Evolutionary conservation across 2,329 filamentous ascomycete genomes (phyloP).

Genomic region (Aspergillus brunneoviolaceus): DNA sequence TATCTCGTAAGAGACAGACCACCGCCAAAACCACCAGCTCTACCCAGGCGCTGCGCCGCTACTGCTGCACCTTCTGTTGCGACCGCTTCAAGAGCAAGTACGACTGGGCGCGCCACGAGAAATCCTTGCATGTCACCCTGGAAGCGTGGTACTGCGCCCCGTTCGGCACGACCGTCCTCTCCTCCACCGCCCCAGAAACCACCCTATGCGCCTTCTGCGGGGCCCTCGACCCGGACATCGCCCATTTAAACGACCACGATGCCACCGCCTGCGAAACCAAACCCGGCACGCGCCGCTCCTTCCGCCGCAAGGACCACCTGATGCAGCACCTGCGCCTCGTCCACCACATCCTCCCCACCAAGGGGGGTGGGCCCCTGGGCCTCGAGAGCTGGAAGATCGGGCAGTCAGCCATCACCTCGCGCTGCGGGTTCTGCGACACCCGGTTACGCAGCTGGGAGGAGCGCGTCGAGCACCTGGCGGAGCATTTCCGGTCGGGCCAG

Average conservation of each 20-base stretch:
- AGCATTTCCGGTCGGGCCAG: too few species aligned
- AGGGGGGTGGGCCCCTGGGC: too few species aligned
- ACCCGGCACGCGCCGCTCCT: slow-evolving; percentile 52
- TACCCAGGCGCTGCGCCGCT: not conserved
- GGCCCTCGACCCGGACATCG: slow-evolving; percentile 46
- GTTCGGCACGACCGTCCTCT: slow-evolving; percentile 40
- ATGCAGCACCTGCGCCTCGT: slow-evolving; percentile 57
- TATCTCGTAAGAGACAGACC: too few species aligned
- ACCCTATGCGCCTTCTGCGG: slow-evolving; percentile 51
- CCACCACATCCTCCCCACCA: slow-evolving; percentile 43
- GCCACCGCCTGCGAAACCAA: slow-evolving; percentile 54
- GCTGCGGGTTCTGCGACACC: slow-evolving; percentile 30
- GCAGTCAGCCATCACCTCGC: slow-evolving; percentile 48
- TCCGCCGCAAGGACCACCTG: slow-evolving; percentile 60
- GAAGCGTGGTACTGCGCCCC: slow-evolving; percentile 56
- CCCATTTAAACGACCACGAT: slow-evolving; percentile 55
- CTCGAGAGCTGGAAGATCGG: slow-evolving; percentile 50
- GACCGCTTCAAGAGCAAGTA: slow-evolving; percentile 32
- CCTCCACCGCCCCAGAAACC: slow-evolving; percentile 12
- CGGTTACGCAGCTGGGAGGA: too few species aligned
- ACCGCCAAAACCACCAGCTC: not conserved
- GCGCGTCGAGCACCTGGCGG: too few species aligned
- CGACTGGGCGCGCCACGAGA: slow-evolving; percentile 51
- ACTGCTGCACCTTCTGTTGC: slow-evolving; percentile 1
- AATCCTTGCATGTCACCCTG: slow-evolving; percentile 47